Evolutionary conservation across 2,329 filamentous ascomycete genomes (phyloP).

Genomic region (Amylocarpus encephaloides): DNA sequence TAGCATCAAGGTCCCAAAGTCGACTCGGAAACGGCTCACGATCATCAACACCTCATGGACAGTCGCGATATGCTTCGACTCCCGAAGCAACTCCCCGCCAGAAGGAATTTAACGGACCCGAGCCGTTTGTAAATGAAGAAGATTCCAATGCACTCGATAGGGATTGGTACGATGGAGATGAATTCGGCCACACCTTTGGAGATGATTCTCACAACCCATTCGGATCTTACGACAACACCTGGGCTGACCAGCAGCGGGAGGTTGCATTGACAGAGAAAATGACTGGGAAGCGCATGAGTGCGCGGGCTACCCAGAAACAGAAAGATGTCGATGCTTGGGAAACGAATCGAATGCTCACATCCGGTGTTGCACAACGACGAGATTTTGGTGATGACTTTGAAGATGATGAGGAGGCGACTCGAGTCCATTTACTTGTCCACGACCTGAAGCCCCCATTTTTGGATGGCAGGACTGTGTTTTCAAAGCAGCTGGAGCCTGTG

Average conservation of each 20-base stretch:
- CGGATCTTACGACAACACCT: constrained; percentile 64
- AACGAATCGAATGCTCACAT: constrained; percentile 96
- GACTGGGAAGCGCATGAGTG: constrained; percentile 63
- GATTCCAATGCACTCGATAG: constrained; percentile 74
- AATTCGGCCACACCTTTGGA: constrained; percentile 76
- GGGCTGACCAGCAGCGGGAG: constrained; percentile 68
- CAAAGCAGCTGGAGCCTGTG: constrained; percentile 92
- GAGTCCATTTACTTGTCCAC: constrained; percentile 87
- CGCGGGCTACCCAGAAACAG: constrained; percentile 75
- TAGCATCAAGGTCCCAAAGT: constrained; percentile 32
- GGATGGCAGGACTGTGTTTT: constrained; percentile 92
- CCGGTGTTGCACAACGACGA: constrained; percentile 84
- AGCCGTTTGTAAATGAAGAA: constrained; percentile 55
- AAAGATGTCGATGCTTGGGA: constrained; percentile 98
- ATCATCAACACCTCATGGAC: constrained; percentile 30
- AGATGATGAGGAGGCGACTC: constrained; percentile 82
- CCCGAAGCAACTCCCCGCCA: constrained; percentile 41
- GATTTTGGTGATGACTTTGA: constrained; percentile 78
- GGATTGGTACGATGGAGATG: constrained; percentile 89
- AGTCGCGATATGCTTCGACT: constrained; percentile 30
- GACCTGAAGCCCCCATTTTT: constrained; percentile 91
- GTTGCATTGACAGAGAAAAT: constrained; percentile 74
- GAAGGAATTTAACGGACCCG: constrained; percentile 54
- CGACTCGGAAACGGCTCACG: constrained; percentile 26
- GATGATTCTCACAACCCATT: constrained; percentile 94